Evolutionary conservation across 306 rosid species (phyloP), one percentile per base, ranked within the genome.

Genomic region (cucumber (Cucumis sativus)): DNA sequence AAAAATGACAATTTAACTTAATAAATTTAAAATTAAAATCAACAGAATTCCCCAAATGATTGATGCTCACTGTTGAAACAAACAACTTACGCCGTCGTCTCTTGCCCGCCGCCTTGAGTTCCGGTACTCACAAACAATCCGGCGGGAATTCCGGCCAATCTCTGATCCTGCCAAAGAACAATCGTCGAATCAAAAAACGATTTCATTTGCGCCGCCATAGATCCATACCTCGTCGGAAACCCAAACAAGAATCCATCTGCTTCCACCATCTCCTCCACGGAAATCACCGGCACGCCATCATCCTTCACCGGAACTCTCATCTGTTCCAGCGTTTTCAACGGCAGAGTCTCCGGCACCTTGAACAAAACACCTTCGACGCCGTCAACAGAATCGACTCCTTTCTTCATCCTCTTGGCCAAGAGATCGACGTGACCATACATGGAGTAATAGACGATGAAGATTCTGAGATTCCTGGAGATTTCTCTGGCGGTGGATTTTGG

Each of bases 91-190:
- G 88, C 91, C 6, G 92, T 90, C 39, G 92, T 89, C 82, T 92
- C 97, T 83, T 92, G 97, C 7, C 97, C 97, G 17, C 97, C 97
- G 13, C 97, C 97, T 68, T 90, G 97, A 2, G 96, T 87, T 73
- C 96, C 97, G 13, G 96, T 87, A 39, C 96, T 87, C 11, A 88
- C 92, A 77, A 92, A 92, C 81, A 92, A 86, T 6, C 96, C 93
- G 25, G 91, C 96, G 45, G 97, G 97, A 28, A 82, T 54, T 8
- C 96, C 97, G 14, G 89, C 93, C 23, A 92, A 86, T 64, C 69
- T 90, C 92, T 90, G 97, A 25, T 87, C 86, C 79, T 15, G 49
- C 96, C 97, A 92, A 54, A 88, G 71, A 41, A 80, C 76, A 21
- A 86, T 84, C 0, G 90, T 89, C 0, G 97, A 86, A 68, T 88